Evolutionary conservation across 352 stramenopile genomes (phyloP), one percentile per base, ranked within the genome.

Genomic region (Phytophthora ramorum): DNA sequence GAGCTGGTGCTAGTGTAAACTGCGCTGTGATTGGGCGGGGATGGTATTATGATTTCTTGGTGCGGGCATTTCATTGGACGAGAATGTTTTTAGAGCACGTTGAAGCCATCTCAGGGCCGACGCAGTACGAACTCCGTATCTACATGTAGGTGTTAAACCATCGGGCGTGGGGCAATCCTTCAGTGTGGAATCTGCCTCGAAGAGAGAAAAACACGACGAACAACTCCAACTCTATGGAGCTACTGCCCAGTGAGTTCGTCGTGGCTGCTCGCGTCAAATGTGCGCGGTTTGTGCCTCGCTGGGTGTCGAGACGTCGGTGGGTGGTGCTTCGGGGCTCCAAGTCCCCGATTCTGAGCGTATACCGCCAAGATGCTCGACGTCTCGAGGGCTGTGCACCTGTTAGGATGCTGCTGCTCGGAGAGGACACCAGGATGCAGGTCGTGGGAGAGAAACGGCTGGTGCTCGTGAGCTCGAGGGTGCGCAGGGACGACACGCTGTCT

Each of bases 251-350:
- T 40, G 74, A 91, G 59, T 85, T 83, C 44, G 60, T 85, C 17
- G 60, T 84, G 8, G 35, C 60, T 20, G 82, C 77, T 20, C 74
- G 75, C 16, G 78, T 91, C 22, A 79, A 83, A 19, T 76, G 64
- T 28, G 69, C 78, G 47, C 74, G 78, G 19, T 68, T 89, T 46
- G 73, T 87, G 28, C 82, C 82, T 46, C 55, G 78, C 24, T 91
- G 82, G 79, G 66, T 89, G 38, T 65, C 78, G 5, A 82, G 78
- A 45, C 61, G 63, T 13, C 78, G 82, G 5, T 89, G 80, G 78
- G 45, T 91, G 16, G 80, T 89, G 37, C 63, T 91, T 13, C 79
- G 82, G 5, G 82, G 82, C 13, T 86, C 78, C 55, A 91, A 89
- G 65, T 74, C 78, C 17, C 82, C 82, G 4, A 75, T 84, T 5